These are phyloP conservation scores for Raphanus raphanistrum DNA, from an alignment of 345 rosid species.

Conservation along the genomic window DNA sequence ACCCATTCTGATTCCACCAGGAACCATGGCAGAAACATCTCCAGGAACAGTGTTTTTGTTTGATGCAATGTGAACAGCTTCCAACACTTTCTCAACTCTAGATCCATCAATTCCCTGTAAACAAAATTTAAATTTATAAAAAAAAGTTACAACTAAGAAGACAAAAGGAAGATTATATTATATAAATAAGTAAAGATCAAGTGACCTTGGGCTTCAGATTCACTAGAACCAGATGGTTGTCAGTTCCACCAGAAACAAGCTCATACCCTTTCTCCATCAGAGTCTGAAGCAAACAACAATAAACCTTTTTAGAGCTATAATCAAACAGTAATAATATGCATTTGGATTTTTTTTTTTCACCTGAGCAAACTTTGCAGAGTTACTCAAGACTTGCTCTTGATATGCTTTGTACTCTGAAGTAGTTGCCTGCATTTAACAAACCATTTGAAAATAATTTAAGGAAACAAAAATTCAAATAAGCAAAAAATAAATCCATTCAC, in stretches of 20 bases:
- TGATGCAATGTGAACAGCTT: conserved; percentile 96
- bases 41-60: conserved; percentile 99
- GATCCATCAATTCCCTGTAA: conserved; percentile 92
- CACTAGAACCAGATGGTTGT: conserved; percentile 95
- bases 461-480: conserved; percentile 7
- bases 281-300: conserved; percentile 53
- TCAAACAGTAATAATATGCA: not conserved
- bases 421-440: conserved; percentile 57
- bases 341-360: conserved; percentile 7
- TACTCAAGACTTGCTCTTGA: conserved; percentile 95
- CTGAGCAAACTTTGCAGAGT: conserved; percentile 81
- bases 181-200: conserved; percentile 4
- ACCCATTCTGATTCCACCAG: conserved; percentile 99
- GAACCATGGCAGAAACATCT: conserved; percentile 99
- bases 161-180: not conserved
- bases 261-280: conserved; percentile 68
- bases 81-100: conserved; percentile 96
- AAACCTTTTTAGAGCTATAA: not conserved
- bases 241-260: conserved; percentile 98
- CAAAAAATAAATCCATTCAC: not conserved
- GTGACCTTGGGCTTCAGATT: conserved; percentile 87
- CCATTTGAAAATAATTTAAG: not conserved
- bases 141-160: not conserved
- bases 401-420: conserved; percentile 94
- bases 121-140: not conserved